These are phyloP conservation scores for Paramecium octaurelia DNA, from an alignment of 73 alveolate species.

Conservation along the genomic window DNA sequence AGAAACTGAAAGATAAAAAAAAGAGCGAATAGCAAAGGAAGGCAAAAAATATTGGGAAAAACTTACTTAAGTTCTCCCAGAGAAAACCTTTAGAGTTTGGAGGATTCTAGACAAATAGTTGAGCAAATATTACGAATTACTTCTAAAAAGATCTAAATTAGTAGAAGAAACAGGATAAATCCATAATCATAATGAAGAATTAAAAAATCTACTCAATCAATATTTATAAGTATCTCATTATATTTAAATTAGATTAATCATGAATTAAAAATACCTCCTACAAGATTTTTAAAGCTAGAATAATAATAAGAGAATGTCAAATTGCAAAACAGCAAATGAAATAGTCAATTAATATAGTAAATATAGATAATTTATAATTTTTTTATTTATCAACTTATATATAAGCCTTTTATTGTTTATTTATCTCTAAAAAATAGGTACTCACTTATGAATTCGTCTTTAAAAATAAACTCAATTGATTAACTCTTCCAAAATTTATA, in stretches of 20 bases:
- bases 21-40: slow-evolving; percentile 81
- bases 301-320: slow-evolving; percentile 48
- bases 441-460: not conserved
- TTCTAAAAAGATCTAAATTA: slow-evolving; percentile 80
- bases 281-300: slow-evolving; percentile 85
- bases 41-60: slow-evolving; percentile 89
- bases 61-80: slow-evolving; percentile 78
- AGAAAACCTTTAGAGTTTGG: slow-evolving; percentile 83
- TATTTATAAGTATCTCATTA: slow-evolving; percentile 76
- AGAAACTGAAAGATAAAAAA: slow-evolving; percentile 86
- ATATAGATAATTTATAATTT: not conserved
- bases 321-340: not conserved
- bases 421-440: not conserved
- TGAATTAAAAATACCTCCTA: slow-evolving; percentile 89
- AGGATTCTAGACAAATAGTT: slow-evolving; percentile 79
- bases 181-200: slow-evolving; percentile 89
- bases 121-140: slow-evolving; percentile 77
- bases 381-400: not conserved
- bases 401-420: not conserved
- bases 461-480: not conserved
- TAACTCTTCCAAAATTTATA: not conserved
- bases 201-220: slow-evolving; percentile 82
- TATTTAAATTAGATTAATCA: slow-evolving; percentile 74
- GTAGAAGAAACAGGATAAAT: slow-evolving; percentile 92
- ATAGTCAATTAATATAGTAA: not conserved